Base-by-base conservation (phyloP, 2,329 filamentous ascomycete species). In the Fusarium dlaminii region DNA sequence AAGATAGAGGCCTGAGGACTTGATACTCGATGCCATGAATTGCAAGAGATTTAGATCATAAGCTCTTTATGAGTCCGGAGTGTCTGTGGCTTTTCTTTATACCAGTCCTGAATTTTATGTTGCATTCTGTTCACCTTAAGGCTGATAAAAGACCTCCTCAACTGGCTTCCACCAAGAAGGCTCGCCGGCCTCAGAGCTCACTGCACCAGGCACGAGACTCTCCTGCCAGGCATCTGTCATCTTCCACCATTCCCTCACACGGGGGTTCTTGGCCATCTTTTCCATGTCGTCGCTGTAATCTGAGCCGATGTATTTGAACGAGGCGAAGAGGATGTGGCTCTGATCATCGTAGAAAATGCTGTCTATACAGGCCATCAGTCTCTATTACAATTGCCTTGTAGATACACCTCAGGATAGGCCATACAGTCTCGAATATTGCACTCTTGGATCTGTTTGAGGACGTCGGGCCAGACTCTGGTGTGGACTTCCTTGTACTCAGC, bases 211-310 rank as follows among this genome's bases (percentile, higher is more conserved):
- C 4, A 92, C 88, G 36, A 92, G 79, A 49, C 86, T 87, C 81
- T 90, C 91, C 83, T 95, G 93, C 86, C 91, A 94, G 20, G 86
- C 85, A 81, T 96, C 93, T 56, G 93, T 95, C 90, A 95, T 92
- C 66, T 84, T 85, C 93, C 93, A 96, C 94, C 93, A 96, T 81
- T 93, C 90, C 63, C 90, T 87, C 39, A 95, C 92, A 78, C 91
- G 91, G 2, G 89, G 87, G 75, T 95, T 94, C 65, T 89, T 90
- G 3, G 87, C 86, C 93, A 95, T 95, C 70, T 86, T 87, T 81
- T 89, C 87, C 94, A 96, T 95, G 79, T 96, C 93, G 15, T 86
- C 91, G 6, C 89, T 90, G 68, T 89, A 95, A 72, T 94, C 88
- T 68, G 88, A 88, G 1, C 94, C 93, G n/a, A 92, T 86, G 77